A percentile compares a stretch with the other conserved stretches of the same genome.
Evolutionary conservation across 306 rosid genomes (phyloP).

Genomic region (Quercus aquifolioides): DNA sequence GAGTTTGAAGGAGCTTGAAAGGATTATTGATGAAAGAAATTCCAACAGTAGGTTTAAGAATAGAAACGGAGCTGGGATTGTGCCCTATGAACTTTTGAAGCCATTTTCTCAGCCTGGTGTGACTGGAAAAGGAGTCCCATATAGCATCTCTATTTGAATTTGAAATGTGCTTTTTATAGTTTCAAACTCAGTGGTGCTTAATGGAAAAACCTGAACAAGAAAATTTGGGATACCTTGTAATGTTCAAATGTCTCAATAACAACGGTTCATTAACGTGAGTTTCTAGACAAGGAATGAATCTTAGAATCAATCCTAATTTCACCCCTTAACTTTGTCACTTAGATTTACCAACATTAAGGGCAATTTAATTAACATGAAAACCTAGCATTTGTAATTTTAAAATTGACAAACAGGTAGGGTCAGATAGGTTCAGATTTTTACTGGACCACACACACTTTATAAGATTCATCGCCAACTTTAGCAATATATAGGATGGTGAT

Average conservation of each 20-base stretch:
- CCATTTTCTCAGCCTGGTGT: conserved; percentile 72
- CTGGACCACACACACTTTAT: no score
- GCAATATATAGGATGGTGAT: no score
- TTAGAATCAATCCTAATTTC: background rate
- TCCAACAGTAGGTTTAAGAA: conserved; percentile 42
- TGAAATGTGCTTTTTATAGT: background rate
- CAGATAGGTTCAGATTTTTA: no score
- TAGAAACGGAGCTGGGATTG: conserved; percentile 70
- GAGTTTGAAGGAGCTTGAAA: conserved; percentile 46
- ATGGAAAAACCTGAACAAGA: no score
- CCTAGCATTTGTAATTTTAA: no score
- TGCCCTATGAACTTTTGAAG: conserved; percentile 75
- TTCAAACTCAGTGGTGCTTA: background rate
- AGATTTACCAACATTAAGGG: no score
- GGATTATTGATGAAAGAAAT: conserved; percentile 56
- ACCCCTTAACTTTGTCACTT: no score
- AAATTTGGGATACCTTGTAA: background rate
- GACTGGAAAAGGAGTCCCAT: conserved; percentile 73
- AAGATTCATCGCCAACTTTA: no score
- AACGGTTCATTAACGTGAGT: background rate
- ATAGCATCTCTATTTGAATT: conserved; percentile 71
- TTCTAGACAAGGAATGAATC: background rate
- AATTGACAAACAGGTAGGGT: no score
- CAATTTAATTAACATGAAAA: no score
- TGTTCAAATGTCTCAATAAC: background rate